A percentile compares a stretch with the other conserved stretches of the same genome.
Conservation (phyloP, 2,329 filamentous ascomycete genomes). For the Akanthomyces uredinophilus region DNA sequence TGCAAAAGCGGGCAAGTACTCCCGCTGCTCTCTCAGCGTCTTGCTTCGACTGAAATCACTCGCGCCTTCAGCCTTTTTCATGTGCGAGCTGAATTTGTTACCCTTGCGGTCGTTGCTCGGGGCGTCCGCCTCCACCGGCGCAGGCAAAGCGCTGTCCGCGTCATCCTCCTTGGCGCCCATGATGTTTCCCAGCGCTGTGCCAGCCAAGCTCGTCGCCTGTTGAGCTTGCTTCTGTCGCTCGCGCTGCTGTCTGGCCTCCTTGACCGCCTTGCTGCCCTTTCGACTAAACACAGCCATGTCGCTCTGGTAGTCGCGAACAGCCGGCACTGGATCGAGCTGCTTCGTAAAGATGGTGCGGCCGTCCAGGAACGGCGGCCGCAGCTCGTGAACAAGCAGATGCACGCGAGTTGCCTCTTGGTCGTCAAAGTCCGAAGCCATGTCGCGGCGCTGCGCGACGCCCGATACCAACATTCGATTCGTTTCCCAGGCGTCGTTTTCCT, state of each 20-base stretch:
- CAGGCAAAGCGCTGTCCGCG: conserved; percentile 80
- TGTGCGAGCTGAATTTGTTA: conserved; percentile 81
- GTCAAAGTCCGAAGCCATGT: conserved; percentile 77
- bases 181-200: conserved; percentile 86
- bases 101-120: conserved; percentile 44
- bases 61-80: conserved; percentile 80
- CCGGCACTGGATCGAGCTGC: conserved; percentile 89
- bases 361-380: conserved; percentile 91
- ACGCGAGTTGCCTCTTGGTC: conserved; percentile 87
- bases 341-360: conserved; percentile 96
- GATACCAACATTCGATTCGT: conserved; percentile 97
- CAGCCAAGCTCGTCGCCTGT: conserved; percentile 87
- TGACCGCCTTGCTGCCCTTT: conserved; percentile 90
- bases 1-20: conserved; percentile 92
- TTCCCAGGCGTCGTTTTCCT: conserved; percentile 96
- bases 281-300: conserved; percentile 98
- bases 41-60: conserved; percentile 94
- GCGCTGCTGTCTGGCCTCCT: conserved; percentile 83
- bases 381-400: conserved; percentile 87
- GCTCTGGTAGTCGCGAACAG: conserved; percentile 88
- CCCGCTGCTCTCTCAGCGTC: conserved; percentile 80
- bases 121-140: conserved; percentile 63
- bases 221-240: conserved; percentile 93
- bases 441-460: conserved; percentile 84
- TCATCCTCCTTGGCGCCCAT: conserved; percentile 94